Percentiles rank a stretch among this genome's conserved stretches.
phyloP scores from a whole-genome alignment of 129 eudicot genomes.

The Arctium lappa region DNA sequence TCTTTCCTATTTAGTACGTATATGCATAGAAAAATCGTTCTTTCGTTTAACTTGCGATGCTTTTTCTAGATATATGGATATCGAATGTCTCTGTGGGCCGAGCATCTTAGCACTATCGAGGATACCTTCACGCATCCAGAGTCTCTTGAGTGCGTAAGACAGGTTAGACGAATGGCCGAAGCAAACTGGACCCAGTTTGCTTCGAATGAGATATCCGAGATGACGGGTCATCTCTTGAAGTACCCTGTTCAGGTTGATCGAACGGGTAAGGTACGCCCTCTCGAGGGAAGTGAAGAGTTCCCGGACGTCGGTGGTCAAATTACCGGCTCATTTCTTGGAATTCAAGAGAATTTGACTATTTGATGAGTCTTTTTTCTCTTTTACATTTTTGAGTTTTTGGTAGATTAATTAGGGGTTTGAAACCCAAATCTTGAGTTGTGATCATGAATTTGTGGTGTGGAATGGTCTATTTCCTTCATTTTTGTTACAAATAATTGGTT shows the following conservation, averaged over 20 bases:
- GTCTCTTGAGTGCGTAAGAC: slow-evolving; percentile 71
- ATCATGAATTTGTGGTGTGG: neutral
- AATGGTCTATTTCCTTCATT: neutral
- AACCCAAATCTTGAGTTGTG: neutral
- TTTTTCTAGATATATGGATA: slow-evolving; percentile 66
- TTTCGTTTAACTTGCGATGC: neutral
- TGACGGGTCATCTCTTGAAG: slow-evolving; percentile 81
- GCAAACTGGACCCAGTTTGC: slow-evolving; percentile 67
- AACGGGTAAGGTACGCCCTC: slow-evolving; percentile 62
- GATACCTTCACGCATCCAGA: slow-evolving; percentile 66
- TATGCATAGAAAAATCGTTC: neutral
- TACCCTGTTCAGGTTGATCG: slow-evolving; percentile 80
- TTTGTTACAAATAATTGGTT: neutral
- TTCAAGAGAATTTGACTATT: slow-evolving; percentile 85
- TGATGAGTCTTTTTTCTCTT: neutral
- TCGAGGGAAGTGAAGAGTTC: slow-evolving; percentile 64
- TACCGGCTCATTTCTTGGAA: slow-evolving; percentile 70
- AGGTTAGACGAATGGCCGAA: slow-evolving; percentile 60
- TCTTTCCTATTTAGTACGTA: neutral
- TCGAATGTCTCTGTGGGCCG: slow-evolving; percentile 95
- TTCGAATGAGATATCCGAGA: slow-evolving; percentile 45
- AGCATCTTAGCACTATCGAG: slow-evolving; percentile 74
- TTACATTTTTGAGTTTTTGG: neutral
- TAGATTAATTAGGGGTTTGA: neutral
- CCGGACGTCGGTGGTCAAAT: slow-evolving; percentile 88